These are phyloP conservation scores for Malassezia pachydermatis DNA, from an alignment of 1,284 basidiomycete genomes.

Conservation along the genomic window DNA sequence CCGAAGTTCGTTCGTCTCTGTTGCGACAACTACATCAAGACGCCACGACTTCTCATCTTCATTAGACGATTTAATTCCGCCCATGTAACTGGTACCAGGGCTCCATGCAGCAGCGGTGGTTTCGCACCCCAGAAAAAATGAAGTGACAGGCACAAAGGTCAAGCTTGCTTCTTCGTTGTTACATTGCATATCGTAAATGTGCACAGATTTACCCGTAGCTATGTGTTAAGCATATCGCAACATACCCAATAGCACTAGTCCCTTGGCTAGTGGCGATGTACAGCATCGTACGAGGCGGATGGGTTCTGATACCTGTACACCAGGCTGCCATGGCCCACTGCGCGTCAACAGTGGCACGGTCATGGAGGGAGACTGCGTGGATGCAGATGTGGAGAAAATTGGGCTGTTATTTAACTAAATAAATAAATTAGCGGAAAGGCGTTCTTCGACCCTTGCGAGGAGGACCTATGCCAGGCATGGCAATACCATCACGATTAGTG, in stretches of 20 bases:
- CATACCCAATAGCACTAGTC: slow-evolving; percentile 12
- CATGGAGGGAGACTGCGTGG: slow-evolving; percentile 6
- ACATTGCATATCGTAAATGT: not conserved
- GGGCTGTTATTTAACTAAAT: slow-evolving; percentile 1
- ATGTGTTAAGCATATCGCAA: not conserved
- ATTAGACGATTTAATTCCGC: not conserved
- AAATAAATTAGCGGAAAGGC: not conserved
- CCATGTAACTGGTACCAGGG: slow-evolving; percentile 10
- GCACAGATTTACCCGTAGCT: slow-evolving; percentile 7
- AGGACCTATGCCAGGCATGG: slow-evolving; percentile 11
- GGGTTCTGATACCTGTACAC: slow-evolving; percentile 3
- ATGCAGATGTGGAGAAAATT: not conserved
- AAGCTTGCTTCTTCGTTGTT: not conserved
- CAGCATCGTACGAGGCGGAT: slow-evolving; percentile 13
- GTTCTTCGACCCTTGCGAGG: slow-evolving; percentile 6
- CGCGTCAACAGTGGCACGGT: slow-evolving; percentile 2
- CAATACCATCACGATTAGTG: slow-evolving; percentile 7
- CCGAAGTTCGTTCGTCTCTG: slow-evolving; percentile 3
- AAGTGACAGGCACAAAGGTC: slow-evolving; percentile 5
- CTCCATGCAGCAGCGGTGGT: slow-evolving; percentile 7
- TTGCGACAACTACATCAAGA: slow-evolving; percentile 7
- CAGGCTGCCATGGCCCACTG: slow-evolving; percentile 14
- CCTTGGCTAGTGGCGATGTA: slow-evolving; percentile 11
- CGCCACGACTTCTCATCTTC: not conserved
- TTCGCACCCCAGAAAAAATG: slow-evolving; percentile 9